Base-by-base conservation (phyloP, 164 flowering plant species). In the Kalanchoe fedtschenkoi region DNA sequence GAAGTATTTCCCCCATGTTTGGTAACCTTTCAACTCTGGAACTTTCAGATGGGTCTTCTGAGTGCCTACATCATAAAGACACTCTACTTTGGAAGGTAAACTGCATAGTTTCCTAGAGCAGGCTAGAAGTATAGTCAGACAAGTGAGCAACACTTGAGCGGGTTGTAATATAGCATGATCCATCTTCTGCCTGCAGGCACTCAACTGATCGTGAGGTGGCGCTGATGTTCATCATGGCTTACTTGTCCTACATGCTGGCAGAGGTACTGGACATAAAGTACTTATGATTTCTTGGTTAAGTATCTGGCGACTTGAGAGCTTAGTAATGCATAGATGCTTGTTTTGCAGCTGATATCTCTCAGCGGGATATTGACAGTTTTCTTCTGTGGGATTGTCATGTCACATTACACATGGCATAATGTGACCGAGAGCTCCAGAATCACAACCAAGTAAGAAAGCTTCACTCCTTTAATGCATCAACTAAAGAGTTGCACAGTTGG, bases 391-490 rank as follows among this genome's bases (percentile, higher is more conserved):
- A 77, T 83, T 70, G 76, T 81, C 58, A 81, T 84, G 89, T 82
- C 89, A 14, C 89, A 84, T 66, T 82, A 84, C 63, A 80, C 89
- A 57, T 83, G 88, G 85, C 88, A 83, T 57, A 83, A 79, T 51
- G 76, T 79, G 6, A 76, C 85, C 24, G 84, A 80, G 68, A 81
- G 79, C 71, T 83, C 85, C 26, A 59, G 81, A 58, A 74, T 75
- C 67, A 81, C 86, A 54, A 78, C 84, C 68, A 82, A 80, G 86
- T 80, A 53, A 75, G 83, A 14, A 24, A 38, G 16, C 7, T 16
- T 54, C 30, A 22, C 32, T 46, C 19, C 51, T 34, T 44, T 33
- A 39, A 10, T 58, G 28, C 6, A 2, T 32, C 13, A 0, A 53
- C 46, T 42, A 5, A n/a, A n/a, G n/a, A n/a, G n/a, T n/a, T n/a